Conservation (phyloP, 768 basidiomycete genomes). For the Lentinula boryana region DNA sequence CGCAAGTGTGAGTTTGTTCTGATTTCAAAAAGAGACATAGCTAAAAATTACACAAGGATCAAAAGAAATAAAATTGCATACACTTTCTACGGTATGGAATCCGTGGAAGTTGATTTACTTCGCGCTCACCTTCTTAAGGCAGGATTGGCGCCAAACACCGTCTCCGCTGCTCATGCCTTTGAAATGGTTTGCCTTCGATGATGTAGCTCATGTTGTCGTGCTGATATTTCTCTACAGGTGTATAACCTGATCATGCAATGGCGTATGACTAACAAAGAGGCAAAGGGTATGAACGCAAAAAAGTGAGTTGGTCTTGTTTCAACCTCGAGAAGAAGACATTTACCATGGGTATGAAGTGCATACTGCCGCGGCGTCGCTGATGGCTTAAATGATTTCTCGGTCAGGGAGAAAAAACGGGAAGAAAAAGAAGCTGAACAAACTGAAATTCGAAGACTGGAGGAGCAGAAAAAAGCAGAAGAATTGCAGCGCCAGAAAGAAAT, state of each 20-base stretch:
- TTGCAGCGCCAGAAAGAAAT: conserved; percentile 14
- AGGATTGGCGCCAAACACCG: background rate
- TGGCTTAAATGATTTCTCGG: conserved; percentile 14
- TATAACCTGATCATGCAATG: conserved; percentile 21
- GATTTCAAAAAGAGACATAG: background rate
- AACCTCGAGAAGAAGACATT: background rate
- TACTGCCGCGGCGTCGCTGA: conserved; percentile 14
- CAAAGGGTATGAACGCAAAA: conserved; percentile 15
- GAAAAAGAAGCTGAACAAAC: conserved; percentile 12
- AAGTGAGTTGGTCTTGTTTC: conserved; percentile 11
- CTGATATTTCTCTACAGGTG: conserved; percentile 7
- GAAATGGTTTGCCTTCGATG: background rate
- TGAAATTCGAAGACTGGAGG: conserved; percentile 14
- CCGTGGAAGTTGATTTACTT: background rate
- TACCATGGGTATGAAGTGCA: conserved; percentile 1
- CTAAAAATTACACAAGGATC: background rate
- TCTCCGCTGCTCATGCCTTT: background rate
- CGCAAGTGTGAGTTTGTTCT: background rate
- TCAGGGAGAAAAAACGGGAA: conserved; percentile 16
- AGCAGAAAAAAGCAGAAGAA: conserved; percentile 15
- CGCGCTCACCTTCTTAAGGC: background rate
- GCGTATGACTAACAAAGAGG: conserved; percentile 14
- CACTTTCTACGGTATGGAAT: background rate
- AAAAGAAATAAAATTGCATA: background rate
- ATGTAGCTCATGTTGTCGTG: background rate